Evolutionary conservation across 768 basidiomycete species (phyloP), one percentile per base, ranked within the genome.

Genomic region (Calocera cornea): DNA sequence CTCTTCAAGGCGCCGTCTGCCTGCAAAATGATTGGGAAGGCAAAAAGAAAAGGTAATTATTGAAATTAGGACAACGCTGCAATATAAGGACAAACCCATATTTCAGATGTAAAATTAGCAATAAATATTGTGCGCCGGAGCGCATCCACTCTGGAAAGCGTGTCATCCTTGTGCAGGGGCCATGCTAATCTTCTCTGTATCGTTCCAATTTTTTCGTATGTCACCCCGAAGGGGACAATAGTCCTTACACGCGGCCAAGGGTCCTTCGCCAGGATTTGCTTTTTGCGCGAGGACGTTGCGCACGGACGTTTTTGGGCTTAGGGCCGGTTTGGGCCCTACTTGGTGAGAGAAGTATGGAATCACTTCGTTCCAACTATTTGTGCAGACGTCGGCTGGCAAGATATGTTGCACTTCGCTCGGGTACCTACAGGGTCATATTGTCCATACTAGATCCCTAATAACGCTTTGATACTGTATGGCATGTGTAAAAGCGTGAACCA

Each of bases 81-180:
- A n/a, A 19, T 24, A 17, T 5, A 33, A 60, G 14, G 31, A 8
- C 24, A 60, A 29, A 29, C 14, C 14, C 2, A 19, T 19, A 10
- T 2, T 60, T 60, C 54, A 60, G 19, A 60, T 29, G 54, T 7
- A 60, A 60, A 60, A 60, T 29, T 44, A 27, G 47, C 27, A 67
- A 69, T 66, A 71, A 69, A 71, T 67, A 69, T 68, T 69, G 67
- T 66, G 54, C 49, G 68, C 70, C 70, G 70, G 66, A 71, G 69
- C 67, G 67, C 69, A 70, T 73, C 69, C 71, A 71, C 71, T 72
- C 69, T 72, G 67, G 70, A 69, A 67, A 91, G 89, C 89, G 90
- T 95, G 93, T 94, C 93, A 95, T 95, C 93, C 94, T 95, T 97
- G 92, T 95, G 94, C 93, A 95, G 93, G 94, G 93, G 92, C 94